Conservation (phyloP, 108 stramenopile species). For the Licmophora abbreviata region DNA sequence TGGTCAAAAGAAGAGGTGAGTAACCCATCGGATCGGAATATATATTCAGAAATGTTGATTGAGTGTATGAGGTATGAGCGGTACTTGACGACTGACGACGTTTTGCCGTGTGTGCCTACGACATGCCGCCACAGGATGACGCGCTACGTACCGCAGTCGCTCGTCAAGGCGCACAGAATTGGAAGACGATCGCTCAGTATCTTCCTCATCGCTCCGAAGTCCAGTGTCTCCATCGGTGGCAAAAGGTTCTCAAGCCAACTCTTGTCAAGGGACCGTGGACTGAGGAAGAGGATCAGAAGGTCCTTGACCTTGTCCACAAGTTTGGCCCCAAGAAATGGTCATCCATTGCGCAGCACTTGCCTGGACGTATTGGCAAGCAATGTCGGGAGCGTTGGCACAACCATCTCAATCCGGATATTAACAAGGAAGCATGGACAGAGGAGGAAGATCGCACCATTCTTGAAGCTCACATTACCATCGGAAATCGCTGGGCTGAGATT, state of each 20-base stretch:
- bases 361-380: slow-evolving; percentile 95
- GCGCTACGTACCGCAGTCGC: slow-evolving; percentile 46
- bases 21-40: neutral
- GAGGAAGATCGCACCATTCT: slow-evolving; percentile 87
- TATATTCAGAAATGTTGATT: too few relatives aligned
- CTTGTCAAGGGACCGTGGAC: slow-evolving; percentile 87
- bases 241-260: slow-evolving; percentile 62
- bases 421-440: slow-evolving; percentile 79
- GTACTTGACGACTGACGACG: neutral
- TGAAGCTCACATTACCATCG: slow-evolving; percentile 59
- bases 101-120: neutral
- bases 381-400: slow-evolving; percentile 99
- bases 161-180: slow-evolving; percentile 60
- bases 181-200: slow-evolving; percentile 51
- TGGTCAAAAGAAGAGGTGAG: slow-evolving; percentile 42
- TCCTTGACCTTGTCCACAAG: slow-evolving; percentile 59
- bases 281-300: slow-evolving; percentile 78
- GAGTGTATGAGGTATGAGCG: too few relatives aligned
- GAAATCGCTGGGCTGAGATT: slow-evolving; percentile 94
- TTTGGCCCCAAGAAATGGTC: slow-evolving; percentile 79
- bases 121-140: slow-evolving; percentile 27
- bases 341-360: slow-evolving; percentile 58
- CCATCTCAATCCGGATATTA: slow-evolving; percentile 93
- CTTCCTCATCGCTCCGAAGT: slow-evolving; percentile 55
- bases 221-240: slow-evolving; percentile 69